Evolutionary conservation across 169 alveolate genomes (phyloP).

Genomic region (Cryptosporidium meleagridis): DNA sequence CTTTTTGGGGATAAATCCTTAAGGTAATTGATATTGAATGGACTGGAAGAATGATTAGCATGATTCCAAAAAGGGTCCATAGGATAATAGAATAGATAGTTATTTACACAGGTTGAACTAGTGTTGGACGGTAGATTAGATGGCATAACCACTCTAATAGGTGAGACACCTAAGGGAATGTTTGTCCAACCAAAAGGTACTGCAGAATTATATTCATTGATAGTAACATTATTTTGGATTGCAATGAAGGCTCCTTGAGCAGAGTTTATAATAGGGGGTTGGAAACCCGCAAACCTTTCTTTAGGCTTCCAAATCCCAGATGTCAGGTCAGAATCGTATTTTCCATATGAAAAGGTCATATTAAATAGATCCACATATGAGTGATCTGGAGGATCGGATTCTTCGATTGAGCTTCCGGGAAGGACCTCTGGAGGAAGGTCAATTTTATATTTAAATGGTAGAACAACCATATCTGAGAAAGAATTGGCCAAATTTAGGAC

Average conservation of each 20-base stretch:
- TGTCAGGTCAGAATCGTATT: background rate
- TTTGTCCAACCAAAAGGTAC: constrained; percentile 75
- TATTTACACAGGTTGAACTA: constrained; percentile 8
- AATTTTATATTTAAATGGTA: constrained; percentile 36
- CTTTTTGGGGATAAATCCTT: background rate
- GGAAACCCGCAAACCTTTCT: constrained; percentile 47
- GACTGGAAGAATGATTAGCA: background rate
- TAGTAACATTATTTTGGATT: constrained; percentile 53
- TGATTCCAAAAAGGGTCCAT: constrained; percentile 64
- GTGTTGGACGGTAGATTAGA: constrained; percentile 33
- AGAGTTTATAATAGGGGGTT: constrained; percentile 56
- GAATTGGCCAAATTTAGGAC: constrained; percentile 44
- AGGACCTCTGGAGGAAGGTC: constrained; percentile 37
- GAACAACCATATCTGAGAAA: constrained; percentile 45
- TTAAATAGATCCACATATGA: constrained; percentile 40
- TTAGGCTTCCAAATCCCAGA: constrained; percentile 43
- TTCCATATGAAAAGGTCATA: constrained; percentile 49
- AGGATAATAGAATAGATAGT: constrained; percentile 59
- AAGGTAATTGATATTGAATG: constrained; percentile 14
- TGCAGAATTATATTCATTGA: constrained; percentile 57
- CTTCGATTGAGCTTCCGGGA: constrained; percentile 10
- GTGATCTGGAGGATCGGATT: constrained; percentile 27
- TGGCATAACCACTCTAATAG: constrained; percentile 52
- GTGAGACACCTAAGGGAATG: constrained; percentile 53
- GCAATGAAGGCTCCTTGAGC: constrained; percentile 66